Evolutionary conservation across 169 alveolate genomes (phyloP).

Genomic region (Plasmodium yoelii): DNA sequence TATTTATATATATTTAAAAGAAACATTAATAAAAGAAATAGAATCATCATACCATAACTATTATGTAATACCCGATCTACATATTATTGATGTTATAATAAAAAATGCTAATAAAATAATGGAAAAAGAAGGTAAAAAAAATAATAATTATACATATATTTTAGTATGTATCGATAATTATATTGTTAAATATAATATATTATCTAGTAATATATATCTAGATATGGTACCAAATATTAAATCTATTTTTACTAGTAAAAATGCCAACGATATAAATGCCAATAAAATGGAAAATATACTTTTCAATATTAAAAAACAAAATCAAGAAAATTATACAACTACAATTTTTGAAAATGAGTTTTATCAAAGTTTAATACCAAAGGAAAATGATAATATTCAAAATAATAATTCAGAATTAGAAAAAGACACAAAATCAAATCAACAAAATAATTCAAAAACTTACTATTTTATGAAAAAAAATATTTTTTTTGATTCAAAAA

Average conservation of each 20-base stretch:
- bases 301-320: constrained; percentile 5
- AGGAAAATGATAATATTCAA: not conserved
- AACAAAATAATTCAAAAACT: not conserved
- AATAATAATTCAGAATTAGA: not conserved
- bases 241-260: not conserved
- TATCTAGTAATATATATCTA: constrained; percentile 57
- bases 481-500: constrained; percentile 54
- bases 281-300: constrained; percentile 19
- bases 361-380: not conserved
- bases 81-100: constrained; percentile 36
- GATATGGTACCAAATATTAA: constrained; percentile 35
- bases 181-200: constrained; percentile 44
- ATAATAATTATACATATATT: not conserved
- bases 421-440: no score
- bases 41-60: constrained; percentile 43
- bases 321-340: constrained; percentile 20
- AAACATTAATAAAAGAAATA: constrained; percentile 28
- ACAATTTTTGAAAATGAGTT: constrained; percentile 40
- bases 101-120: constrained; percentile 39
- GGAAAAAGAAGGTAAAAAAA: not conserved
- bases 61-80: constrained; percentile 35
- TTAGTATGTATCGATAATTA: constrained; percentile 60
- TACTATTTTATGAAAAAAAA: constrained; percentile 30
- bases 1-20: constrained; percentile 53
- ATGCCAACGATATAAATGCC: not conserved